phyloP scores from a whole-genome alignment of 768 basidiomycete genomes.

The Rhizopogon vesiculosus region DNA sequence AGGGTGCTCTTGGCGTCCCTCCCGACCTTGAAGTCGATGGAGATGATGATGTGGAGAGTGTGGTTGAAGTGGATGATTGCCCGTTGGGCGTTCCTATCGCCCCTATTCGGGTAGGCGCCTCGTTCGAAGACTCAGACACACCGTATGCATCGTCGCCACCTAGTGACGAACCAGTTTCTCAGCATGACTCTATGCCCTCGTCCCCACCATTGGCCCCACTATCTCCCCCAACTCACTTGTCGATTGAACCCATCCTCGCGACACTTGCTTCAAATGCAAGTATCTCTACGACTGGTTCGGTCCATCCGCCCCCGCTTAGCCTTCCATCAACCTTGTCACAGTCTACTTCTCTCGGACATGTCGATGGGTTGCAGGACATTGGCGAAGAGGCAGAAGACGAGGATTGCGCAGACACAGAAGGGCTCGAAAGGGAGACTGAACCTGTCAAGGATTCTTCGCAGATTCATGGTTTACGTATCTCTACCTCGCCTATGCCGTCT shows the following conservation, averaged over 20 bases:
- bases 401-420: slow-evolving; percentile 26
- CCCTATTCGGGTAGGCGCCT: slow-evolving; percentile 22
- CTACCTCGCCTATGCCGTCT: slow-evolving; percentile 35
- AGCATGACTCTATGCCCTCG: slow-evolving; percentile 5
- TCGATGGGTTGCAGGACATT: slow-evolving; percentile 49
- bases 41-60: slow-evolving; percentile 34
- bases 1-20: slow-evolving; percentile 83
- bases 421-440: slow-evolving; percentile 13
- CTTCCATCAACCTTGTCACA: slow-evolving; percentile 28
- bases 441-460: slow-evolving; percentile 24
- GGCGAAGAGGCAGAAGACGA: slow-evolving; percentile 46
- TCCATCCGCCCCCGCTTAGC: slow-evolving; percentile 35
- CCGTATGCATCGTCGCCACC: background rate
- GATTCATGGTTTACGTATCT: slow-evolving; percentile 57
- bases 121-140: background rate
- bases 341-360: slow-evolving; percentile 19
- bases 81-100: slow-evolving; percentile 5
- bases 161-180: background rate
- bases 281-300: slow-evolving; percentile 12
- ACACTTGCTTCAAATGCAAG: slow-evolving; percentile 21
- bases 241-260: slow-evolving; percentile 53
- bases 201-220: slow-evolving; percentile 7
- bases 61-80: slow-evolving; percentile 31
- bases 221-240: background rate
- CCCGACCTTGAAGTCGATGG: slow-evolving; percentile 62